Evolutionary conservation across 768 basidiomycete genomes (phyloP), one percentile per base, ranked within the genome.

Genomic region (Mycena latifolia): DNA sequence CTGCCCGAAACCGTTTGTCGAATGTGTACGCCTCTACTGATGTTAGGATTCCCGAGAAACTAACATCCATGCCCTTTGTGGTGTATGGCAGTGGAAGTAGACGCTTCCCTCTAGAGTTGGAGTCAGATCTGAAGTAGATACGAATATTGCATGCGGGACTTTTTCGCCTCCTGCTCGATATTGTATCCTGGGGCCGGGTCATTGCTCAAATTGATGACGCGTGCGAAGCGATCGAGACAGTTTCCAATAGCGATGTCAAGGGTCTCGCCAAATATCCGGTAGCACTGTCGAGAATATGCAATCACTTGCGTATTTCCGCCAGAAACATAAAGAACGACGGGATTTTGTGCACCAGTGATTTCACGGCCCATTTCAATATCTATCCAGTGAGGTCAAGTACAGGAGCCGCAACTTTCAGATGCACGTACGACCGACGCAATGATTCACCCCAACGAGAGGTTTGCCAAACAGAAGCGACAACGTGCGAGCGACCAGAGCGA

Each of bases 291-390:
- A 24, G 96, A 99, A 78, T 99, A 99, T 1, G 98, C 98, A 72
- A 99, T 99, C 18, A 99, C 96, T 78, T 99, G 98, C 0, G 98
- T 99, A 78, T 99, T 99, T 5, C 98, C 98, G 15, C 98, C 98
- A 0, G 98, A 99, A 22, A 99, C 98, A 74, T 99, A 99, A 37
- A 99, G 88, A 8, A 99, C 96, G 71, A 99, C 91, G 1, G 98
- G 98, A 73, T 99, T 96, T 65, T 90, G 90, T 5, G 98, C 96
- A 51, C 92, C 92, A 3, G 98, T 99, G 69, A 99, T 93, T 69
- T 94, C 88, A 45, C 98, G 87, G 37, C 98, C 98, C 92, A 99
- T 99, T 79, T 99, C 98, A 69, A 99, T 99, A 77, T 99, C 98
- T 99, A 74, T 28, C 17, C 24, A 39, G 45, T 11, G 6, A 41